Conservation (phyloP, 192 early-diverging fungal genomes). For the Radiomyces spectabilis region DNA sequence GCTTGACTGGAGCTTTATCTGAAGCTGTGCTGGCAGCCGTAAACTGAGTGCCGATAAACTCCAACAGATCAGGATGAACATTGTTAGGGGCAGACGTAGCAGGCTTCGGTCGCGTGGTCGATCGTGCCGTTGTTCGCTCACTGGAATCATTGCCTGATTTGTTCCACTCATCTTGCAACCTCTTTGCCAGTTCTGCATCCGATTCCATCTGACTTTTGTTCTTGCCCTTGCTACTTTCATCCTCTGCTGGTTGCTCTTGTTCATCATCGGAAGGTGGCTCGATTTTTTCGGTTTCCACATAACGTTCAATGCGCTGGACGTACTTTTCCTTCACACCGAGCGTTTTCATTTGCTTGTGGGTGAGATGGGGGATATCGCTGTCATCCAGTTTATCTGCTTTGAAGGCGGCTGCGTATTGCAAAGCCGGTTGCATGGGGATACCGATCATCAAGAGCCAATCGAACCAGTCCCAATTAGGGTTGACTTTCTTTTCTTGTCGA, state of each 20-base stretch:
- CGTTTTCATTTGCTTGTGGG: constrained; percentile 60
- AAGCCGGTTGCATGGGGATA: constrained; percentile 65
- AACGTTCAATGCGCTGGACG: constrained; percentile 69
- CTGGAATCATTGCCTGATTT: constrained; percentile 20
- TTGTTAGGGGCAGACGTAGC: constrained; percentile 36
- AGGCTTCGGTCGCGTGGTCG: constrained; percentile 36
- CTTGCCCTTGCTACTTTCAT: constrained; percentile 19
- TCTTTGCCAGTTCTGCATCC: constrained; percentile 77
- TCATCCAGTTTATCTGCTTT: constrained; percentile 83
- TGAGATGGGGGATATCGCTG: constrained; percentile 66
- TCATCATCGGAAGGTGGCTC: constrained; percentile 35
- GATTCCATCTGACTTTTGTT: constrained; percentile 54
- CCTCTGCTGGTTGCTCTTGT: constrained; percentile 22
- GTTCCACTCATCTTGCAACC: constrained; percentile 70
- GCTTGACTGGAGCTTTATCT: constrained; percentile 17
- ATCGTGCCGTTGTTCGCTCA: not conserved
- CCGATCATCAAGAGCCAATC: constrained; percentile 83
- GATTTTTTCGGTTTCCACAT: constrained; percentile 44
- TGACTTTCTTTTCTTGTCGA: constrained; percentile 32
- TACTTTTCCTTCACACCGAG: constrained; percentile 84
- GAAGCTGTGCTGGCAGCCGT: not conserved
- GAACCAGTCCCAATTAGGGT: constrained; percentile 90
- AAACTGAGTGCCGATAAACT: constrained; percentile 30
- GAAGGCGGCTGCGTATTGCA: constrained; percentile 78
- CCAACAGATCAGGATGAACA: constrained; percentile 41